Evolutionary conservation across 345 rosid species (phyloP).

Genomic region (Linum trigynum): DNA sequence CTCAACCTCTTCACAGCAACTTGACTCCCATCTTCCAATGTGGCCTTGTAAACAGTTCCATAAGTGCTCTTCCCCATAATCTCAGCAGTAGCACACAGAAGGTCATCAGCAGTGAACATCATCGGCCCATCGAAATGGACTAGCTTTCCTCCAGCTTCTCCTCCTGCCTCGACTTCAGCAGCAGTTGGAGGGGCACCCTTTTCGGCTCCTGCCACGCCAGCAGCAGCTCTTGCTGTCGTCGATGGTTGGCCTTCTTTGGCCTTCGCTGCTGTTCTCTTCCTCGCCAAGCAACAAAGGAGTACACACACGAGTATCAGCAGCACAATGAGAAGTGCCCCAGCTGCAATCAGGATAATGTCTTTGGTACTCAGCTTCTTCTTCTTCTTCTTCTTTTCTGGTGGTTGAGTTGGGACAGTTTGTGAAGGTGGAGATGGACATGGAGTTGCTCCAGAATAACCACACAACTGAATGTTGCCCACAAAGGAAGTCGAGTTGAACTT

Average conservation of each 20-base stretch:
- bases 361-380: slow-evolving; percentile 41
- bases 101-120: slow-evolving; percentile 89
- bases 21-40: slow-evolving; percentile 74
- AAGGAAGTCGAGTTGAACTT: slow-evolving; percentile 23
- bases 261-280: slow-evolving; percentile 30
- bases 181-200: slow-evolving; percentile 23
- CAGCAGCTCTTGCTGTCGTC: slow-evolving; percentile 20
- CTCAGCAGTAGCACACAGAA: slow-evolving; percentile 94
- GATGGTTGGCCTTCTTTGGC: slow-evolving; percentile 36
- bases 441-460: slow-evolving; percentile 16
- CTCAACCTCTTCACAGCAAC: slow-evolving; percentile 84
- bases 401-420: slow-evolving; percentile 3
- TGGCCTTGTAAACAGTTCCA: slow-evolving; percentile 91
- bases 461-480: slow-evolving; percentile 18
- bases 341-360: slow-evolving; percentile 67
- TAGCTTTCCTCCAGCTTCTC: slow-evolving; percentile 70
- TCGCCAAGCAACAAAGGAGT: slow-evolving; percentile 56
- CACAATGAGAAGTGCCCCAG: slow-evolving; percentile 52
- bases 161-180: slow-evolving; percentile 48
- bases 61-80: slow-evolving; percentile 93
- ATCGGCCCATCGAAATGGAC: slow-evolving; percentile 94
- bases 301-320: slow-evolving; percentile 56
- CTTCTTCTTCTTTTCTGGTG: slow-evolving; percentile 7
- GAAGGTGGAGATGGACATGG: slow-evolving; percentile 19
- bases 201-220: slow-evolving; percentile 36